Percentiles rank a stretch among this genome's conserved stretches.
Evolutionary conservation across 805 yeast species (phyloP).

Genomic region (Lachancea waltii): DNA sequence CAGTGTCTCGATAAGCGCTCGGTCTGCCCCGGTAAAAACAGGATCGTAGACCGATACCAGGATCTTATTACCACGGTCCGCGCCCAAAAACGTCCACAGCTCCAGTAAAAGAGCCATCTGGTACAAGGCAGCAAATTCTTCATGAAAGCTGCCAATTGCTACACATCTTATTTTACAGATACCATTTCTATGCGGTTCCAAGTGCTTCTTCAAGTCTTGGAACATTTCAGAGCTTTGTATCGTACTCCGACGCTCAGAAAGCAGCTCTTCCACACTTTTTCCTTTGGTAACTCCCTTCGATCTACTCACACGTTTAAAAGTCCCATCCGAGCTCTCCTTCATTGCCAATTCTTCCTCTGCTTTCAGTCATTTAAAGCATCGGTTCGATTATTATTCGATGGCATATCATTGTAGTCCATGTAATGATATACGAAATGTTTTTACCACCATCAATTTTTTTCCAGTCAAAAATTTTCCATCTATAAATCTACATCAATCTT

Average conservation of each 20-base stretch:
- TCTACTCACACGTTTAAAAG: neutral
- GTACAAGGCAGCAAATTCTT: conserved; percentile 52
- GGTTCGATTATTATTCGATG: too few relatives aligned
- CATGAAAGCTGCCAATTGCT: conserved; percentile 64
- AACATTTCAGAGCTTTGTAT: conserved; percentile 29
- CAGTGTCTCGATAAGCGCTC: conserved; percentile 25
- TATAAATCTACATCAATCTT: too few relatives aligned
- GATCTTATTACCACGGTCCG: neutral
- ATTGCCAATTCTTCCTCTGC: neutral
- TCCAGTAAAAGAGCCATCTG: conserved; percentile 57
- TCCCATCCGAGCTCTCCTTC: neutral
- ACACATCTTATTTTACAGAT: conserved; percentile 48
- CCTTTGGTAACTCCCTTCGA: neutral
- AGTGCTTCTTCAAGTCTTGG: conserved; percentile 17
- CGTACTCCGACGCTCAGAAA: conserved; percentile 15
- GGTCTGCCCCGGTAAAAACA: conserved; percentile 45
- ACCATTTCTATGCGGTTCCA: conserved; percentile 11
- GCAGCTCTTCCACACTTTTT: neutral
- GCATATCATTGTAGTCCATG: too few relatives aligned
- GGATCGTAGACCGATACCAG: conserved; percentile 61
- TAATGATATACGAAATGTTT: too few relatives aligned
- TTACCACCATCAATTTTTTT: too few relatives aligned
- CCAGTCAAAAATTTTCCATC: neutral
- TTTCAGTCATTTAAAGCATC: neutral
- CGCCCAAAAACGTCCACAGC: conserved; percentile 26